phyloP scores from a whole-genome alignment of 192 early-diverging fungal genomes.

The Cladochytrium replicatum region DNA sequence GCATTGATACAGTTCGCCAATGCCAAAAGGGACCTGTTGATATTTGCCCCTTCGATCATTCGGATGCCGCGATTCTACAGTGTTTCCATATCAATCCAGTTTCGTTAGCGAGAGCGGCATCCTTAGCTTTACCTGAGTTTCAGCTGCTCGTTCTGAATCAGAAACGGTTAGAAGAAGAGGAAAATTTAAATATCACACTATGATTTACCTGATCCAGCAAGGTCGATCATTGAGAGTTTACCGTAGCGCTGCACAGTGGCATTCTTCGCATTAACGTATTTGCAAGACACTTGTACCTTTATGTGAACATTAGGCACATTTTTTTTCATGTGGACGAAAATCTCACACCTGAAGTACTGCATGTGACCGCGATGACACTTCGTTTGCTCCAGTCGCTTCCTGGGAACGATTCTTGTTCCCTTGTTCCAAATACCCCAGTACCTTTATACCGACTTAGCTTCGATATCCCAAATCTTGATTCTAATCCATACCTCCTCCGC shows the following conservation, averaged over 20 bases:
- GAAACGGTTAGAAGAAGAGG: not conserved
- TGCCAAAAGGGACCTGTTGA: constrained; percentile 64
- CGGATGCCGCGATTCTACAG: constrained; percentile 46
- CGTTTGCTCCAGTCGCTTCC: constrained; percentile 54
- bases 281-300: too few species aligned
- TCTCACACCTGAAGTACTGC: constrained; percentile 46
- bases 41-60: constrained; percentile 68
- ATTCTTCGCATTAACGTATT: too few species aligned
- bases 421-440: constrained; percentile 38
- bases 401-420: constrained; percentile 57
- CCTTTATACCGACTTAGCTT: constrained; percentile 22
- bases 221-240: constrained; percentile 43
- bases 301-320: too few species aligned
- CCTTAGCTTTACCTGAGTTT: constrained; percentile 19
- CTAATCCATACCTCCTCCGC: constrained; percentile 15
- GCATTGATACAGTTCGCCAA: constrained; percentile 73
- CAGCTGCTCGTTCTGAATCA: constrained; percentile 51
- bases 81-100: not conserved
- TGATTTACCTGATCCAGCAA: constrained; percentile 33
- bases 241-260: not conserved
- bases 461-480: not conserved
- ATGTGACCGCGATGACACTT: constrained; percentile 49
- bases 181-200: not conserved
- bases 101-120: too few species aligned
- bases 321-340: constrained; percentile 3